Conservation (phyloP, 805 yeast genomes). For the Kurtzmaniella fragi region DNA sequence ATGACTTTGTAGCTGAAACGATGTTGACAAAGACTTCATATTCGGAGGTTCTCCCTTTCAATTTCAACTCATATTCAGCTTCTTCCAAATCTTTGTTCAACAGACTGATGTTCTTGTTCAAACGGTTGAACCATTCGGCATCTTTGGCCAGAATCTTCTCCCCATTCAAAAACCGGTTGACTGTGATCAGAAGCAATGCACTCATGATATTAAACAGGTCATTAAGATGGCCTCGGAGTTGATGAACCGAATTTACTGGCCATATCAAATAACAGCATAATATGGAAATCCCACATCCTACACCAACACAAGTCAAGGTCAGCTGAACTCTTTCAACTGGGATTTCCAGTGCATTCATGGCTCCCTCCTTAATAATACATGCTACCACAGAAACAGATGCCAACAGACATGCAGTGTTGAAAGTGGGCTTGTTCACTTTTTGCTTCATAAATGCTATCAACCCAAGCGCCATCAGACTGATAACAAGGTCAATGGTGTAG, state of each 20-base stretch:
- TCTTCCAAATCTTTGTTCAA: slow-evolving; percentile 48
- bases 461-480: slow-evolving; percentile 56
- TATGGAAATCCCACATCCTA: slow-evolving; percentile 60
- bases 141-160: slow-evolving; percentile 40
- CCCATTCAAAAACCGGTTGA: slow-evolving; percentile 47
- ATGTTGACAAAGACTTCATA: slow-evolving; percentile 40
- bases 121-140: slow-evolving; percentile 25
- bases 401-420: slow-evolving; percentile 76
- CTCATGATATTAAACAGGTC: slow-evolving; percentile 51
- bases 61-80: slow-evolving; percentile 53
- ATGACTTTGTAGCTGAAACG: slow-evolving; percentile 46
- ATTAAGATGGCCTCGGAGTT: slow-evolving; percentile 43
- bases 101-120: slow-evolving; percentile 35
- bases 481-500: slow-evolving; percentile 48
- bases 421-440: slow-evolving; percentile 58
- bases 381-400: slow-evolving; percentile 69
- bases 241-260: slow-evolving; percentile 54
- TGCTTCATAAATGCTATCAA: slow-evolving; percentile 66
- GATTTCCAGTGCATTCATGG: slow-evolving; percentile 50
- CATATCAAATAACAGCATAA: slow-evolving; percentile 56
- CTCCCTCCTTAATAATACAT: slow-evolving; percentile 70
- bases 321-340: slow-evolving; percentile 52
- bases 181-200: slow-evolving; percentile 37
- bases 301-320: slow-evolving; percentile 50
- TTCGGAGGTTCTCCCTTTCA: slow-evolving; percentile 53